phyloP scores from a whole-genome alignment of 78 protist genomes.

The Polysphondylium violaceum region DNA sequence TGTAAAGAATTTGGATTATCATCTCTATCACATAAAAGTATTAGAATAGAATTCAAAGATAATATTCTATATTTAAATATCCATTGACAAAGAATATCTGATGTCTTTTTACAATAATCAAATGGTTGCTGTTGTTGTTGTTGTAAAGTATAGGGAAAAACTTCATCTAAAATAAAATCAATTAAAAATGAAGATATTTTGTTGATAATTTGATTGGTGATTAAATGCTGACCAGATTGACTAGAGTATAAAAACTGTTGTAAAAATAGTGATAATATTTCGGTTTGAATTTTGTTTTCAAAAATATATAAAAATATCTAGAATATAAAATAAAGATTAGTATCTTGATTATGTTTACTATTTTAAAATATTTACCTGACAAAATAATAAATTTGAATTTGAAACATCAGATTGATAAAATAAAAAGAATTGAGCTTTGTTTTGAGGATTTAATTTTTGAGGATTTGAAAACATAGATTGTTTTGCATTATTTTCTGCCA shows the following conservation, averaged over 20 bases:
- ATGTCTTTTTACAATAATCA: neutral
- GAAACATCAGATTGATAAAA: neutral
- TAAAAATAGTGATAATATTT: neutral
- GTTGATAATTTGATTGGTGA: neutral
- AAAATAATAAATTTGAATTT: neutral
- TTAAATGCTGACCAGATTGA: neutral
- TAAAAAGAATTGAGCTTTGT: neutral
- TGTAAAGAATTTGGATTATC: neutral
- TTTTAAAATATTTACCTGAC: conserved; percentile 1
- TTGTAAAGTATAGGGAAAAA: neutral
- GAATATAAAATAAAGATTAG: neutral
- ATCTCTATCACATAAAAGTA: conserved; percentile 2
- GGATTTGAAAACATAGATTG: neutral
- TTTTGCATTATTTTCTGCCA: conserved; percentile 10
- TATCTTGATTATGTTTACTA: no score
- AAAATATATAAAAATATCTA: neutral
- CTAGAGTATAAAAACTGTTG: neutral
- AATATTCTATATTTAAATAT: conserved; percentile 16
- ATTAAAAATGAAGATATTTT: neutral
- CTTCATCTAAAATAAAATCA: conserved; percentile 37
- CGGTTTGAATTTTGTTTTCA: neutral
- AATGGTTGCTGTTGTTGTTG: neutral
- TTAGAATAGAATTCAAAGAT: neutral
- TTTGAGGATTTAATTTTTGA: neutral
- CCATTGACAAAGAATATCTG: neutral